A percentile compares a stretch with the other conserved stretches of the same genome.
phyloP scores from a whole-genome alignment of 331 rosid species.

The Acacia concinna region DNA sequence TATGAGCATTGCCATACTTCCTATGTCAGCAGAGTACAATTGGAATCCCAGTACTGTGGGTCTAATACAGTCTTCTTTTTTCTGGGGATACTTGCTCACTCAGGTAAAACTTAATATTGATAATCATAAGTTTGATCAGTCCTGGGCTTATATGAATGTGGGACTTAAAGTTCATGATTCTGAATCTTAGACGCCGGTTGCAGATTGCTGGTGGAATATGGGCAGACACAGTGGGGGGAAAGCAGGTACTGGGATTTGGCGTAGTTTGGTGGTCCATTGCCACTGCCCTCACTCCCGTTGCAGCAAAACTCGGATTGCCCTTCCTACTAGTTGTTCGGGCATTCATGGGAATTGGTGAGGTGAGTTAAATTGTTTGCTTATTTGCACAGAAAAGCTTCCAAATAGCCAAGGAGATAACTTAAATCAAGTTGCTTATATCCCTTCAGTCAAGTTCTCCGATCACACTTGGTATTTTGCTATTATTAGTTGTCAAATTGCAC shows the following conservation, averaged over 20 bases:
- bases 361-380: slow-evolving; percentile 38
- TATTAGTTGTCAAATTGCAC: neutral
- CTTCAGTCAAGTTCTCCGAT: neutral
- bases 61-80: slow-evolving; percentile 90
- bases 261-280: slow-evolving; percentile 96
- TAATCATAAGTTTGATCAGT: neutral
- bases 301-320: slow-evolving; percentile 91
- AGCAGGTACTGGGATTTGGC: slow-evolving; percentile 82
- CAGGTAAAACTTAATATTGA: slow-evolving; percentile 52
- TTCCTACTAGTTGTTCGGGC: slow-evolving; percentile 87
- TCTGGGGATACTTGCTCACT: slow-evolving; percentile 99
- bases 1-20: slow-evolving; percentile 99
- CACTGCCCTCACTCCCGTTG: slow-evolving; percentile 79
- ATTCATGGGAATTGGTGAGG: slow-evolving; percentile 99
- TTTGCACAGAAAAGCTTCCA: slow-evolving; percentile 18
- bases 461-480: no score
- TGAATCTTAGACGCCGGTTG: slow-evolving; percentile 37
- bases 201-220: slow-evolving; percentile 99
- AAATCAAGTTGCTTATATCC: no score
- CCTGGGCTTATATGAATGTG: neutral
- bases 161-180: slow-evolving; percentile 25
- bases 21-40: slow-evolving; percentile 91
- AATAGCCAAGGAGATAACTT: neutral
- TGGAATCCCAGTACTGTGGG: slow-evolving; percentile 98
- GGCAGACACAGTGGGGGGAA: slow-evolving; percentile 98